Percentiles rank a stretch among this genome's conserved stretches.
These are phyloP conservation scores for Pseudevernia furfuracea DNA, from an alignment of 495 filamentous ascomycete genomes.

Conservation along the genomic window DNA sequence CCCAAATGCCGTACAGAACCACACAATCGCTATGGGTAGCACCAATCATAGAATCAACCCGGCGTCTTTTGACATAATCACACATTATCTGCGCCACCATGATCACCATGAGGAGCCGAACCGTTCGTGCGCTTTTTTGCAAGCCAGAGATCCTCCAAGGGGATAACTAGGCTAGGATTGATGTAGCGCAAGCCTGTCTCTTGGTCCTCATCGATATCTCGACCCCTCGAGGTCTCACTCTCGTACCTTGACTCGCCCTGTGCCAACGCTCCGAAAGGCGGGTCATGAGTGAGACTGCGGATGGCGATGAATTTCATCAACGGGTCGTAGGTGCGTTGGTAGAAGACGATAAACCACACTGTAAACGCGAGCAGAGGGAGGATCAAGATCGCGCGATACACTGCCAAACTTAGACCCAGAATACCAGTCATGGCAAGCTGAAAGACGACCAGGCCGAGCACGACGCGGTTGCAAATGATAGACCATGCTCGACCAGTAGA, in stretches of 20 bases:
- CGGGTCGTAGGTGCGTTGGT: constrained; percentile 66
- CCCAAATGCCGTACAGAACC: constrained; percentile 5
- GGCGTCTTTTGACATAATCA: background rate
- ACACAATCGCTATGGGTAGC: constrained; percentile 12
- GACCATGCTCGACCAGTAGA: constrained; percentile 90
- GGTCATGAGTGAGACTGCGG: constrained; percentile 59
- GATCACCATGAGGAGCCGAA: constrained; percentile 30
- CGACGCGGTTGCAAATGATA: constrained; percentile 85
- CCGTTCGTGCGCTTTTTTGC: constrained; percentile 19
- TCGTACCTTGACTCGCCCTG: constrained; percentile 36
- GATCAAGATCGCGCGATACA: constrained; percentile 61
- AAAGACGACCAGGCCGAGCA: constrained; percentile 77
- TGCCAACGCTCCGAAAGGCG: constrained; percentile 34
- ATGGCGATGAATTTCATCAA: constrained; percentile 88
- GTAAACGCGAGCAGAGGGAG: constrained; percentile 69
- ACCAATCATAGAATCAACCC: background rate
- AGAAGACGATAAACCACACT: constrained; percentile 78
- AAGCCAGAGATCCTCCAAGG: constrained; percentile 43
- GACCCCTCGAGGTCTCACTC: constrained; percentile 31
- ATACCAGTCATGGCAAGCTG: constrained; percentile 87
- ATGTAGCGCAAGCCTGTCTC: constrained; percentile 61
- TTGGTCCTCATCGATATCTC: constrained; percentile 54
- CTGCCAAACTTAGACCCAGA: constrained; percentile 64
- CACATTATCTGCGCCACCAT: constrained; percentile 27
- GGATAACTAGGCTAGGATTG: constrained; percentile 64